Conservation (phyloP, 1,284 basidiomycete species). For the Tylopilus orsonianus region DNA sequence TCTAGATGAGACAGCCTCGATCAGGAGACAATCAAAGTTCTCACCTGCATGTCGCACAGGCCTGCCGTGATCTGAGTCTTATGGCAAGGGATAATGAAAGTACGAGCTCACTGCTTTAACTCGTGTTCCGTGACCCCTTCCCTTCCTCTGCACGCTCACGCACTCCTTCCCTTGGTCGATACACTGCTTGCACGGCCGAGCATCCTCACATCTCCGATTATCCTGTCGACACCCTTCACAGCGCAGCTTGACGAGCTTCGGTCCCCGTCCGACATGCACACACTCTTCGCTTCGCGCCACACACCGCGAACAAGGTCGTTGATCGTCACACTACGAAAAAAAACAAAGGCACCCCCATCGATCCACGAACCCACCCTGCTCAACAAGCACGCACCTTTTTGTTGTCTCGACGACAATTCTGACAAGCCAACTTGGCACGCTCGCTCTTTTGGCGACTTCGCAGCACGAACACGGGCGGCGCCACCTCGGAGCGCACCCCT, state of each 20-base stretch:
- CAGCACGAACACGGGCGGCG: conserved; percentile 25
- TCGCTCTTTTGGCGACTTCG: conserved; percentile 38
- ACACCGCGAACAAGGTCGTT: conserved; percentile 58
- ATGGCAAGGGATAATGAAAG: background rate
- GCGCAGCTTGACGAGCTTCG: conserved; percentile 54
- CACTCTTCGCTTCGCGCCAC: conserved; percentile 52
- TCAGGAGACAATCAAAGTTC: conserved; percentile 6
- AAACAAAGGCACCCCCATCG: background rate
- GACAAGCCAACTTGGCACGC: conserved; percentile 55
- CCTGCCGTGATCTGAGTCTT: conserved; percentile 35
- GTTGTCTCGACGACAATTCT: conserved; percentile 56
- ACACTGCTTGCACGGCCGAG: conserved; percentile 53
- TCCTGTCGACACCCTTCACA: conserved; percentile 55
- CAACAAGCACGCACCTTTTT: conserved; percentile 46
- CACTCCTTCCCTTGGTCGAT: conserved; percentile 45
- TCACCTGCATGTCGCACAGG: conserved; percentile 58
- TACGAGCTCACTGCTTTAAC: conserved; percentile 52
- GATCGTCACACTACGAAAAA: conserved; percentile 42
- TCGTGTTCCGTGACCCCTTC: conserved; percentile 53
- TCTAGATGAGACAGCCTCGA: conserved; percentile 14
- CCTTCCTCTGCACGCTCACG: conserved; percentile 48
- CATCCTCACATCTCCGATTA: conserved; percentile 56
- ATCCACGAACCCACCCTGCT: background rate
- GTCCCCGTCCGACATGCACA: conserved; percentile 51
- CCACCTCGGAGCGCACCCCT: conserved; percentile 23